Conservation (phyloP, 139 green algal species). For the Volvox reticuliferus region DNA sequence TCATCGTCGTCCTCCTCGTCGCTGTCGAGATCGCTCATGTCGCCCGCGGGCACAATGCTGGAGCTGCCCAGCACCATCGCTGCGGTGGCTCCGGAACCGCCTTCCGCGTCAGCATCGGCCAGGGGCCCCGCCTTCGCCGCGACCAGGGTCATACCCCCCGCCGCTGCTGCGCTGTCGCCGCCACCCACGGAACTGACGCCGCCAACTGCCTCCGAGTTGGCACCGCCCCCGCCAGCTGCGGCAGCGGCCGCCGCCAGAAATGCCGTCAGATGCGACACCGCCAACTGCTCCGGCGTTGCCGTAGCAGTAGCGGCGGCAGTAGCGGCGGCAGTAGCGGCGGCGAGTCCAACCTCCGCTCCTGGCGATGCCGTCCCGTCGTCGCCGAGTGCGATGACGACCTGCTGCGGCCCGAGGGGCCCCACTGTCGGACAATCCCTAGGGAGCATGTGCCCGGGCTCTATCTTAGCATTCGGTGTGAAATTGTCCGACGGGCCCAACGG, state of each 20-base stretch:
- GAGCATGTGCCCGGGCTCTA: neutral
- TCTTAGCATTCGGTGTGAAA: neutral
- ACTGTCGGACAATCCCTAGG: neutral
- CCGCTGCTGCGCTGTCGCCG: neutral
- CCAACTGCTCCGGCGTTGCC: neutral
- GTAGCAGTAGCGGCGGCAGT: neutral
- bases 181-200: neutral
- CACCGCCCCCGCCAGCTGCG: neutral
- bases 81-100: neutral
- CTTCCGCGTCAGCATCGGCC: neutral
- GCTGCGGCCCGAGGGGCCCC: neutral
- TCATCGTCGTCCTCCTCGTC: neutral
- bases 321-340: neutral
- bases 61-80: neutral
- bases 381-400: neutral
- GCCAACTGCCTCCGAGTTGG: neutral
- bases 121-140: neutral
- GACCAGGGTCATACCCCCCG: neutral
- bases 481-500: neutral
- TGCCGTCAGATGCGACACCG: neutral
- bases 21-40: constrained; percentile 23
- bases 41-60: constrained; percentile 22
- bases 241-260: neutral
- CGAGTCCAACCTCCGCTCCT: neutral
- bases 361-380: neutral